Conservation (phyloP, 2,329 filamentous ascomycete genomes). For the Aspergillus oerlinghausenensis region DNA sequence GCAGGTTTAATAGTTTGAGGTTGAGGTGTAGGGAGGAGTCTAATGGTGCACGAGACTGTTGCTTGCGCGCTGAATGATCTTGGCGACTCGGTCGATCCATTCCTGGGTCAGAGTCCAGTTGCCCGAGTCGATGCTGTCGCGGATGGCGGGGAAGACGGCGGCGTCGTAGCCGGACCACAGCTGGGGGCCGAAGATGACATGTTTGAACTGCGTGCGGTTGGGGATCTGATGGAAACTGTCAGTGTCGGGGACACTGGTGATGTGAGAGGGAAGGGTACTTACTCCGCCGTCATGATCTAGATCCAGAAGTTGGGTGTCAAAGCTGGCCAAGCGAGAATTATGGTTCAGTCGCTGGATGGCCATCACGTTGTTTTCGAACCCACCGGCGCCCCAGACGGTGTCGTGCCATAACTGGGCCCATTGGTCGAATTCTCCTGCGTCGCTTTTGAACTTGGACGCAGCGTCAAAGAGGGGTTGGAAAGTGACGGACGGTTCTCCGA, state of each 20-base stretch:
- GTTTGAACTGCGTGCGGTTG: slow-evolving; percentile 88
- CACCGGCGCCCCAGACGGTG: slow-evolving; percentile 64
- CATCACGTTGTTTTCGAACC: slow-evolving; percentile 69
- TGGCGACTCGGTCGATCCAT: slow-evolving; percentile 67
- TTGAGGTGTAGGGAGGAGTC: slow-evolving; percentile 10
- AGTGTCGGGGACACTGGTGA: background rate
- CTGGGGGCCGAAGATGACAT: slow-evolving; percentile 82
- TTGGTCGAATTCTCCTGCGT: slow-evolving; percentile 62
- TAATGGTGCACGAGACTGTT: slow-evolving; percentile 39
- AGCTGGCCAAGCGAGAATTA: slow-evolving; percentile 72
- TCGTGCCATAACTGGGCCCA: slow-evolving; percentile 78
- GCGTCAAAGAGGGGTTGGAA: slow-evolving; percentile 61
- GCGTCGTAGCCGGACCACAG: slow-evolving; percentile 67
- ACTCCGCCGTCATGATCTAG: slow-evolving; percentile 67
- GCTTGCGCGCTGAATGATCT: slow-evolving; percentile 60
- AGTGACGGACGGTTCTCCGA: slow-evolving; percentile 40
- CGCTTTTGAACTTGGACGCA: slow-evolving; percentile 54
- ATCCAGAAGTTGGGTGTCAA: slow-evolving; percentile 82
- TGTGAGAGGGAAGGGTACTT: slow-evolving; percentile 42
- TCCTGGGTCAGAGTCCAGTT: slow-evolving; percentile 66
- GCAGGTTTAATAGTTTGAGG: background rate
- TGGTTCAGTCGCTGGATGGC: slow-evolving; percentile 66
- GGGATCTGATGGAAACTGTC: slow-evolving; percentile 55
- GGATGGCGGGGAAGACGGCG: slow-evolving; percentile 74
- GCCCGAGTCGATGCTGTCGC: slow-evolving; percentile 68